Conservation (phyloP, 2,329 filamentous ascomycete genomes). For the Fusarium veterinarium region DNA sequence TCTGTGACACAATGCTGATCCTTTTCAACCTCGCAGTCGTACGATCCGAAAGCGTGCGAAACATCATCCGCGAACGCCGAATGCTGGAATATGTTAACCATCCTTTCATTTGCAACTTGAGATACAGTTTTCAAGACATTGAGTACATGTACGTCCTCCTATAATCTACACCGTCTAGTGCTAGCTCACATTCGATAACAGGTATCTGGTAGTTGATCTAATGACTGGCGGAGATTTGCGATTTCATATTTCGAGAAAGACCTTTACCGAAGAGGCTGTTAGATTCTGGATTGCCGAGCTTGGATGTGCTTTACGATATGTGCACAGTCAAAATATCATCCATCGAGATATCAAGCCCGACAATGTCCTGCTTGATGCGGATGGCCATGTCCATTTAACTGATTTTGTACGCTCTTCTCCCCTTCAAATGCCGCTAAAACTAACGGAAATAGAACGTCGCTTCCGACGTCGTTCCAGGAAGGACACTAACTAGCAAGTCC, state of each 20-base stretch:
- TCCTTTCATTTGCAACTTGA: conserved; percentile 96
- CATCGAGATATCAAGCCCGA: conserved; percentile 94
- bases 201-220: conserved; percentile 97
- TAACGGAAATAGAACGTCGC: conserved; percentile 81
- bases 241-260: conserved; percentile 98
- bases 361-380: conserved; percentile 87
- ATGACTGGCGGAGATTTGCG: conserved; percentile 98
- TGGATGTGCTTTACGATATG: conserved; percentile 88
- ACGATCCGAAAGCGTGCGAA: conserved; percentile 95
- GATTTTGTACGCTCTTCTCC: conserved; percentile 79
- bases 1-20: conserved; percentile 36
- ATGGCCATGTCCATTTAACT: conserved; percentile 95
- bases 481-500: conserved; percentile 91
- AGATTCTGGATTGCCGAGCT: conserved; percentile 97
- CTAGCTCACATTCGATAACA: conserved; percentile 48
- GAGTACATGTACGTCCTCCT: conserved; percentile 85
- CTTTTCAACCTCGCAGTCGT: conserved; percentile 72
- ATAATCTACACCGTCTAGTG: not conserved
- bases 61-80: conserved; percentile 95
- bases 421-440: not conserved
- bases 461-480: conserved; percentile 87
- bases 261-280: conserved; percentile 96
- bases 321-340: conserved; percentile 87
- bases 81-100: conserved; percentile 99
- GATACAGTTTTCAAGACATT: conserved; percentile 99